Conservation (phyloP, 2,329 filamentous ascomycete species). For the Eutypa lata region DNA sequence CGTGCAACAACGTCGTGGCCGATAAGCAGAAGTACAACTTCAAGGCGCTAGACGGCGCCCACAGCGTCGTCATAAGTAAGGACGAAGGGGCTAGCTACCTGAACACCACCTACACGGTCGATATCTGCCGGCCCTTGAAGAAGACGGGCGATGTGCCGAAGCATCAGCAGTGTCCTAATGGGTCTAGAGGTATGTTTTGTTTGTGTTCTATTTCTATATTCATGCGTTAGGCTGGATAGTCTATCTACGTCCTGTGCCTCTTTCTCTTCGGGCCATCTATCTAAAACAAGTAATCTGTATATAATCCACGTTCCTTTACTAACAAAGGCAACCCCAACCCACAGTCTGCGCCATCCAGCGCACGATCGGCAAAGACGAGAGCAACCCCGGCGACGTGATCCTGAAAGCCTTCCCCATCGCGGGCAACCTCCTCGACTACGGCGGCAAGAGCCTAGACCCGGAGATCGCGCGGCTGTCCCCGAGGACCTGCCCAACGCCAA, state of each 20-base stretch:
- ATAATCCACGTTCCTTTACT: no score
- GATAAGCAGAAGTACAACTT: conserved; percentile 64
- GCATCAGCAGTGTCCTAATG: conserved; percentile 62
- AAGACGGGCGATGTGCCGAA: conserved; percentile 54
- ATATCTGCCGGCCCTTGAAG: conserved; percentile 69
- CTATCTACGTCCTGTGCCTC: no score
- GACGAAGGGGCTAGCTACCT: conserved; percentile 50
- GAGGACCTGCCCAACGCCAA: conserved; percentile 58
- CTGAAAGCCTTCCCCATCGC: conserved; percentile 68
- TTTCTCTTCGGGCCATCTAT: no score
- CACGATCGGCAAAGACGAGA: conserved; percentile 45
- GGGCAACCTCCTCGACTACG: conserved; percentile 60
- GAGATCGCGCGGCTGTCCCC: conserved; percentile 62
- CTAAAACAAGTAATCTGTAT: no score
- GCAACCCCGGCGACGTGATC: conserved; percentile 44
- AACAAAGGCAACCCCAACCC: no score
- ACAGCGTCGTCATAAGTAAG: conserved; percentile 61
- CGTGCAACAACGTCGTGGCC: conserved; percentile 60
- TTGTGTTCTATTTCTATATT: no score
- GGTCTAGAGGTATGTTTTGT: conserved; percentile 58
- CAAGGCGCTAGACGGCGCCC: conserved; percentile 60
- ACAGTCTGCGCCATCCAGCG: conserved; percentile 74
- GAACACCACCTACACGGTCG: conserved; percentile 80
- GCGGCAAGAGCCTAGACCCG: conserved; percentile 61
- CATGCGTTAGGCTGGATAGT: conserved; percentile 37